Percentiles rank a stretch among this genome's conserved stretches.
These are phyloP conservation scores for Phanerodontia chrysosporium DNA, from an alignment of 768 basidiomycete genomes.

Conservation along the genomic window DNA sequence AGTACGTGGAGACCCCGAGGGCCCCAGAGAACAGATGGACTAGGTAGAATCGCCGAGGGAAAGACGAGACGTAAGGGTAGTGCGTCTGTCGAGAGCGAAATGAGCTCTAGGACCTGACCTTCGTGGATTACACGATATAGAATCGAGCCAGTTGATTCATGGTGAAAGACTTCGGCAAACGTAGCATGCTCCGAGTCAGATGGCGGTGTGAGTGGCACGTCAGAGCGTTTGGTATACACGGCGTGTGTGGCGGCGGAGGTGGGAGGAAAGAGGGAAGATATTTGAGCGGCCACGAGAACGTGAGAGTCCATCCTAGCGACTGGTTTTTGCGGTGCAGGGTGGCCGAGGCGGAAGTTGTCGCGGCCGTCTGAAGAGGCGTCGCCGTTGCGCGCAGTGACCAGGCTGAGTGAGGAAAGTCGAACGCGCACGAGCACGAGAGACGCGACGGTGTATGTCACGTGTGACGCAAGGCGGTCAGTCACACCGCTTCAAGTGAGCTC, in stretches of 20 bases:
- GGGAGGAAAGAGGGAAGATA: slow-evolving; percentile 60
- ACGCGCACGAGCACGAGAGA: background rate
- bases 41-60: slow-evolving; percentile 60
- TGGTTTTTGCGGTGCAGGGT: background rate
- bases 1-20: slow-evolving; percentile 62
- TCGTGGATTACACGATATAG: slow-evolving; percentile 73
- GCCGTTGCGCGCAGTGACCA: background rate
- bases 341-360: background rate
- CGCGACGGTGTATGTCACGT: background rate
- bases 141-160: slow-evolving; percentile 57
- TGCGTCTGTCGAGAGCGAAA: slow-evolving; percentile 63
- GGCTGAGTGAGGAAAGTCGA: background rate
- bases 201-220: slow-evolving; percentile 41
- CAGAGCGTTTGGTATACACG: slow-evolving; percentile 57
- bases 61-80: slow-evolving; percentile 75
- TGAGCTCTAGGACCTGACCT: slow-evolving; percentile 69
- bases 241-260: slow-evolving; percentile 46
- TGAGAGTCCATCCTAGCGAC: slow-evolving; percentile 16
- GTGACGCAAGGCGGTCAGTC: background rate
- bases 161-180: slow-evolving; percentile 53
- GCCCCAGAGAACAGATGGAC: slow-evolving; percentile 53
- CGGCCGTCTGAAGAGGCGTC: background rate
- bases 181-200: slow-evolving; percentile 65
- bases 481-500: background rate
- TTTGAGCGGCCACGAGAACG: slow-evolving; percentile 24